Conservation (phyloP, 495 filamentous ascomycete genomes). For the Hamigera avellanea region DNA sequence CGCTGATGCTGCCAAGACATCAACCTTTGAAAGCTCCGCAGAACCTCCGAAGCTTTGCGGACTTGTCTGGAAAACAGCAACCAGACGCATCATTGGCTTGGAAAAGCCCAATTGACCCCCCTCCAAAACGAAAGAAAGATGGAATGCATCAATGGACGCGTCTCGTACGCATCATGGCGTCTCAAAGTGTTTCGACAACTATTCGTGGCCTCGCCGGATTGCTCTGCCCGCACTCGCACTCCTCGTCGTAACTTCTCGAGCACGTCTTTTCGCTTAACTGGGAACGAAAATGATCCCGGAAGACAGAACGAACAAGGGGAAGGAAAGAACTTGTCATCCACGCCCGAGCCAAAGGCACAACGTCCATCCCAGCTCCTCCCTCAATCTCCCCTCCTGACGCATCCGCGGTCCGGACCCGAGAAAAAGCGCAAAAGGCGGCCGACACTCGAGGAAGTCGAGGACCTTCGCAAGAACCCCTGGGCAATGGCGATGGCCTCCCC, state of each 20-base stretch:
- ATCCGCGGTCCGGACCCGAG: constrained; percentile 7
- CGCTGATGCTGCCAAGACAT: no score
- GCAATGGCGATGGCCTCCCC: constrained; percentile 51
- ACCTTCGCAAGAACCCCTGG: constrained; percentile 30
- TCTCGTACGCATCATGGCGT: constrained; percentile 26
- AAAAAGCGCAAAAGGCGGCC: constrained; percentile 15
- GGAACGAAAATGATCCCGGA: no score
- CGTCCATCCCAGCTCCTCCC: constrained; percentile 28
- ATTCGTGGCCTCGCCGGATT: background rate
- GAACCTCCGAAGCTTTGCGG: no score
- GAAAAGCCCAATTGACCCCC: no score
- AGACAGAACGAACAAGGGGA: no score
- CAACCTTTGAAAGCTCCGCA: no score
- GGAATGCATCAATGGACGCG: constrained; percentile 1
- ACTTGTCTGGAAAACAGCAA: no score
- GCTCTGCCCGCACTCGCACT: background rate
- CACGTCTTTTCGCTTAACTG: background rate
- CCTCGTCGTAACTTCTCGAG: background rate
- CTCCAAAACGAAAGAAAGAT: no score
- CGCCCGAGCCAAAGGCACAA: no score
- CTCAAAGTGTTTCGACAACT: constrained; percentile 17
- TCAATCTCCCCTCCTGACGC: constrained; percentile 25
- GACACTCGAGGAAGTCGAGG: constrained; percentile 31
- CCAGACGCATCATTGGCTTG: no score
- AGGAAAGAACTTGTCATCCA: no score